These are phyloP conservation scores for Irpex rosettiformis DNA, from an alignment of 1,284 basidiomycete species.

Conservation along the genomic window DNA sequence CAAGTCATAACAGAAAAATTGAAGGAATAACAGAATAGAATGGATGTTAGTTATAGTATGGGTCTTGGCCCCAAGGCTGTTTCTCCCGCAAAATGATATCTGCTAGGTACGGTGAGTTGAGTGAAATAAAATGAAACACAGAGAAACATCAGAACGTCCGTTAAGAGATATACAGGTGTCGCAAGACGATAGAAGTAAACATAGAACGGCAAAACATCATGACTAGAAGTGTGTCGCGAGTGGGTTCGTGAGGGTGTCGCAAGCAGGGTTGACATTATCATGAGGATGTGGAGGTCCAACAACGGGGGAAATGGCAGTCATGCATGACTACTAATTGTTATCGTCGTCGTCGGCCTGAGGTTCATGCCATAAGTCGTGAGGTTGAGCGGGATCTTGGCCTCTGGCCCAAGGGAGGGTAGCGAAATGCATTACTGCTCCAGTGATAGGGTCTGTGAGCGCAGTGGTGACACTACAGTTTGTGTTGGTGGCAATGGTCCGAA, in stretches of 20 bases:
- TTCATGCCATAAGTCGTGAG: constrained; percentile 1
- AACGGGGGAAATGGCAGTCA: not conserved
- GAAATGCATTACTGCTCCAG: constrained; percentile 30
- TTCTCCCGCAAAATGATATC: too few relatives aligned
- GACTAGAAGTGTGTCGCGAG: constrained; percentile 3
- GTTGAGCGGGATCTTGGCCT: constrained; percentile 3
- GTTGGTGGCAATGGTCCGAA: constrained; percentile 23
- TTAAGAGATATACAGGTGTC: not conserved
- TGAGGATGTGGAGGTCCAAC: not conserved
- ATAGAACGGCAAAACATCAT: not conserved
- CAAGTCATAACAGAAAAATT: too few relatives aligned
- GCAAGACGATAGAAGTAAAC: not conserved
- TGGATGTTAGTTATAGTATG: too few relatives aligned
- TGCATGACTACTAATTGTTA: not conserved
- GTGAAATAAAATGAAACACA: too few relatives aligned
- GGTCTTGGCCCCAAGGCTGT: too few relatives aligned
- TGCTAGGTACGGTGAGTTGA: too few relatives aligned
- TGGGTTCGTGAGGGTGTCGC: not conserved
- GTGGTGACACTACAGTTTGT: constrained; percentile 33
- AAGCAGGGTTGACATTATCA: not conserved
- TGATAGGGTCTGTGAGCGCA: constrained; percentile 32
- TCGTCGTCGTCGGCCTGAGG: not conserved
- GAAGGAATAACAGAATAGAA: too few relatives aligned
- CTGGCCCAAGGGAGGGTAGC: constrained; percentile 27
- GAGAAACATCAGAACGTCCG: too few relatives aligned